Evolutionary conservation across 495 filamentous ascomycete genomes (phyloP), one percentile per base, ranked within the genome.

Genomic region (Aspergillus hancockii): DNA sequence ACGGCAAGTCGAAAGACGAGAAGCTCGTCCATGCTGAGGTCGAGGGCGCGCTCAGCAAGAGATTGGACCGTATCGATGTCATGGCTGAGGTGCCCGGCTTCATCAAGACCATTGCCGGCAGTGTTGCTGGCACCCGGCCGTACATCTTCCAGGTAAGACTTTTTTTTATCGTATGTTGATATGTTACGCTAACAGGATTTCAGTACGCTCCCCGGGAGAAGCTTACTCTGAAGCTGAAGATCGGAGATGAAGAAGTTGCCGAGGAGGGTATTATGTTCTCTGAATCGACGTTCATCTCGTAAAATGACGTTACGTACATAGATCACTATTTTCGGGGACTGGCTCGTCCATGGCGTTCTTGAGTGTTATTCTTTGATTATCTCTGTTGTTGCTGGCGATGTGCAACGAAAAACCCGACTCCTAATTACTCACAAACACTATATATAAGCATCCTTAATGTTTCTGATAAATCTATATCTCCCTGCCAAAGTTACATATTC

Each of bases 41-140:
- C 10, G 85, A 89, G 60, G 90, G 88, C 10, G 64, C 75, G 13
- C 76, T 96, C 12, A 90, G 85, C n/a, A 75, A 83, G 25, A 83
- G 84, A 47, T 70, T 89, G 30, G 95, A 98, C 71, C 86, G 90
- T 60, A 84, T 98, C 51, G 95, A 98, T 72, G 88, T 98, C 55
- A 95, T 98, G 93, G 90, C 88, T 9, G 91, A 98, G 70, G 89
- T 98, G 51, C 94, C 94, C 4, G 90, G 89, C 30, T 96, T 98
- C 66, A 88, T 98, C 67, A 98, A 98, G 85, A 85, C 82, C 50
- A 89, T 98, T 71, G 91, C 95, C 12, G 90, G 89, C 40, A 86
- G 82, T 45, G 90, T 93, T 43, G 90, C 86, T 3, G 94, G 94
- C 60, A 93, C 94, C 21, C 91, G 90, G 76, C 95, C 94, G 9